Percentiles rank a stretch among this genome's conserved stretches.
These are phyloP conservation scores for Pharus latifolius DNA, from an alignment of 176 grass and related monocot genomes.

Conservation along the genomic window DNA sequence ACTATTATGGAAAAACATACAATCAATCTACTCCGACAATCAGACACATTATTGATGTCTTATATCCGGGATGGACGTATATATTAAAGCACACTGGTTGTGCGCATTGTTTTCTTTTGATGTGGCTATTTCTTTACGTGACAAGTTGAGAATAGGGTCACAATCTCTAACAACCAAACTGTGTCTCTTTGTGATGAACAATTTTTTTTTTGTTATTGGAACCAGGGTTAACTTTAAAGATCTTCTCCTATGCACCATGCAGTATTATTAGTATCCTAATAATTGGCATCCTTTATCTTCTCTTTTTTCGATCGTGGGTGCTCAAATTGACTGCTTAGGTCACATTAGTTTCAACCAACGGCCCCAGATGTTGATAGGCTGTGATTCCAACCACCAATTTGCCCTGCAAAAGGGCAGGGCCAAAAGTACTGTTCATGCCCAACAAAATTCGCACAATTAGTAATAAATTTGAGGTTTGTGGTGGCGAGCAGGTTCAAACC, in stretches of 20 bases:
- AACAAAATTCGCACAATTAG: too few relatives aligned
- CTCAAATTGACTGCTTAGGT: neutral
- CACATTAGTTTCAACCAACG: slow-evolving; percentile 13
- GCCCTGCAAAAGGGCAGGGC: neutral
- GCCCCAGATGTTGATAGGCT: neutral
- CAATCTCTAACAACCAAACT: slow-evolving; percentile 5
- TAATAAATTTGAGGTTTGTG: too few relatives aligned
- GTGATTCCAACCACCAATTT: neutral
- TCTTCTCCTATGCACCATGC: neutral
- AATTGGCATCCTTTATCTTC: neutral
- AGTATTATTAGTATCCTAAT: neutral
- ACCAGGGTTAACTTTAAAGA: neutral
- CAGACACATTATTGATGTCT: too few relatives aligned
- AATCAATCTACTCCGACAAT: too few relatives aligned
- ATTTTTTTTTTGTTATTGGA: neutral
- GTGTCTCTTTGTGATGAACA: neutral
- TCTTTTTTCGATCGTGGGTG: neutral
- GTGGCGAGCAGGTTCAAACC: too few relatives aligned
- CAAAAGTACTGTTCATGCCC: too few relatives aligned
- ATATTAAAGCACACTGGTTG: too few relatives aligned
- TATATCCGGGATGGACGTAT: too few relatives aligned
- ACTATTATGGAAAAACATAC: too few relatives aligned
- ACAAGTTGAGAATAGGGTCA: too few relatives aligned
- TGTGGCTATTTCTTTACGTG: too few relatives aligned
- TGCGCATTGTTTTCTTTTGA: too few relatives aligned